Evolutionary conservation across 2,329 filamentous ascomycete species (phyloP).

Genomic region (Incumbomyces delicatus): DNA sequence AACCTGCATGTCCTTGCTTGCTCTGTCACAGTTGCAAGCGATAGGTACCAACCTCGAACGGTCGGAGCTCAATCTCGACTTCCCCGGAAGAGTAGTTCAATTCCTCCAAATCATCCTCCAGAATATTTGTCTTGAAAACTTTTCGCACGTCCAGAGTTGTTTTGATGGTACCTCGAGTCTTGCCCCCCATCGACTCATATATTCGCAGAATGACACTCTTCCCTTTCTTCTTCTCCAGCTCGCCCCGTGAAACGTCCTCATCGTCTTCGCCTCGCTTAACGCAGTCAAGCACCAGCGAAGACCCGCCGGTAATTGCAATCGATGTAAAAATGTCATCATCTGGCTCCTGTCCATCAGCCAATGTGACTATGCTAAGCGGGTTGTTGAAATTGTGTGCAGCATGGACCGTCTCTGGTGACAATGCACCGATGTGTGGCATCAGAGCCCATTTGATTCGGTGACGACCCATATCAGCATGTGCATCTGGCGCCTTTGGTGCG

Average conservation of each 20-base stretch:
- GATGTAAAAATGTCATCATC: conserved; percentile 34
- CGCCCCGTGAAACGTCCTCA: conserved; percentile 52
- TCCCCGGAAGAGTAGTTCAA: conserved; percentile 39
- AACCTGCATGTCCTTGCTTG: too few species aligned
- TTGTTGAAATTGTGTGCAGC: conserved; percentile 88
- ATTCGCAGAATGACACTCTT: conserved; percentile 73
- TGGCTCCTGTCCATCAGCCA: conserved; percentile 12
- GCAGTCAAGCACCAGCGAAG: conserved; percentile 70
- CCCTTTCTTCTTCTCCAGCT: conserved; percentile 55
- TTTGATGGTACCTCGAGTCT: conserved; percentile 59
- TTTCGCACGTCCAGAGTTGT: conserved; percentile 62
- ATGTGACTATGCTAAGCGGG: conserved; percentile 44
- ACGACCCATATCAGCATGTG: conserved; percentile 83
- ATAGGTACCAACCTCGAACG: conserved; percentile 80
- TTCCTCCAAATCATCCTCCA: conserved; percentile 77
- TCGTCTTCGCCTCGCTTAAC: conserved; percentile 92
- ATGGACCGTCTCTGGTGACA: conserved; percentile 65
- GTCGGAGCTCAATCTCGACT: conserved; percentile 57
- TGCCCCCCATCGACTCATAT: conserved; percentile 82
- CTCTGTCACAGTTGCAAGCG: conserved; percentile 46
- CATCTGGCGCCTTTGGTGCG: conserved; percentile 85
- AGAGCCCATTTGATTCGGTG: conserved; percentile 87
- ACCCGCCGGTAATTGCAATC: conserved; percentile 56
- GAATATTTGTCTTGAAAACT: conserved; percentile 71
- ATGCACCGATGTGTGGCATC: conserved; percentile 65